Conservation (phyloP, 2,329 filamentous ascomycete species). For the Dothideomycetes sp. region DNA sequence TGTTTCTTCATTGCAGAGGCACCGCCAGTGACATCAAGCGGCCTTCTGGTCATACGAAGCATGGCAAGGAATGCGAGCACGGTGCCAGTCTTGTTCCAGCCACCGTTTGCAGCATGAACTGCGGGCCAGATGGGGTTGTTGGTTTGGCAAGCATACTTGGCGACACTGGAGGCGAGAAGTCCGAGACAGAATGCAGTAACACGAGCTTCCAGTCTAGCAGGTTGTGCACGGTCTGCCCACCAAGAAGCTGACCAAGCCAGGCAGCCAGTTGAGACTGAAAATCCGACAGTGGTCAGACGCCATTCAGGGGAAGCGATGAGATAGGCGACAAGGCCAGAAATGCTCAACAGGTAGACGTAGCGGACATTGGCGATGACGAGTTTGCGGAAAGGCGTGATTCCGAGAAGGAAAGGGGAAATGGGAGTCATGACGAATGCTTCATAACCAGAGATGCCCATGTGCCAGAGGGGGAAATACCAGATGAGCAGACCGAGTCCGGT, state of each 20-base stretch:
- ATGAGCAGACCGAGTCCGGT: conserved; percentile 81
- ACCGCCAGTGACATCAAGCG: conserved; percentile 5
- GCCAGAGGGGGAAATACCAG: conserved; percentile 97
- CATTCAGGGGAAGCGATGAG: conserved; percentile 59
- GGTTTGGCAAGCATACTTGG: conserved; percentile 86
- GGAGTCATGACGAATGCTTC: conserved; percentile 82
- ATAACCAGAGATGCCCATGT: conserved; percentile 98
- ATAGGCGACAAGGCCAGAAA: conserved; percentile 77
- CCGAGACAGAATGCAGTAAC: conserved; percentile 73
- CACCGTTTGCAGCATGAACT: conserved; percentile 80
- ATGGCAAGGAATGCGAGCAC: conserved; percentile 64
- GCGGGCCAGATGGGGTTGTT: conserved; percentile 97
- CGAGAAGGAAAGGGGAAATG: conserved; percentile 68
- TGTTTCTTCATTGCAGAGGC: conserved; percentile 5
- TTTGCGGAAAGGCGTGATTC: conserved; percentile 56
- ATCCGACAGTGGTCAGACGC: conserved; percentile 70
- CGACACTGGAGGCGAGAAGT: conserved; percentile 71
- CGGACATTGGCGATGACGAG: conserved; percentile 59
- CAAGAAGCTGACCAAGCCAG: conserved; percentile 77
- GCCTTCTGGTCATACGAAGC: conserved; percentile 9
- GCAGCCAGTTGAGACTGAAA: conserved; percentile 69
- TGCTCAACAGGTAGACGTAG: conserved; percentile 59
- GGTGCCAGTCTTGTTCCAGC: conserved; percentile 80
- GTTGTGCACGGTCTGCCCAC: conserved; percentile 64
- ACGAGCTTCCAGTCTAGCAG: conserved; percentile 66